Base-by-base conservation (phyloP, 1,139 yeast species). In the Tardiomyces digboiensis region DNA sequence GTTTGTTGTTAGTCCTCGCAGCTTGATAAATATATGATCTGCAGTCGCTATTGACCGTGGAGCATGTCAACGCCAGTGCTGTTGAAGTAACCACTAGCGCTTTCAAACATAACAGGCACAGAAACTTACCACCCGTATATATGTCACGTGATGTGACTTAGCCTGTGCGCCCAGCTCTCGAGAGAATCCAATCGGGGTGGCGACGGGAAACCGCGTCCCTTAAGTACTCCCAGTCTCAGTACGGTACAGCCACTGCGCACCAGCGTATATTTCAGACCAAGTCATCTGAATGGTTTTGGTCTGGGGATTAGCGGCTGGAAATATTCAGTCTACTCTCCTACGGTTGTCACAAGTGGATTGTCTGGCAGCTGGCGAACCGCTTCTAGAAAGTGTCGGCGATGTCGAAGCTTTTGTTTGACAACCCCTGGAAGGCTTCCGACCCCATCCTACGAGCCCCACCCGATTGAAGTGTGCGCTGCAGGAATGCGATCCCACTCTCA, bases 161-260 rank as follows among this genome's bases (percentile, higher is more conserved):
- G 33, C 8, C 33, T 26, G 33, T 26, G 33, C 33, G 33, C 33
- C 33, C 33, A 26, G 33, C 16, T 26, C 33, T 16, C 33, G 33
- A 26, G 33, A 26, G 14, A 26, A 13, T 26, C 33, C 33, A 26
- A 26, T 26, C 14, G 33, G 33, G 33, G 14, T 16, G 33, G 33
- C 33, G 14, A 26, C 33, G 33, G 33, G 33, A 26, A 26, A 26
- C 16, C 33, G 16, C 33, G 14, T 26, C 33, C 33, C 14, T 26
- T 26, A 26, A 26, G 33, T 26, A 26, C 16, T 26, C 33, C 3
- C 14, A 16, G 16, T 26, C 33, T 16, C 33, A 26, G 14, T 16
- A 3, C 33, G 33, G 33, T 26, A 4, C 33, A 8, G 5, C 8
- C 33, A 8, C 8, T 26, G 14, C 33, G 33, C 33, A n/a, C 10